Evolutionary conservation across 75 land plant genomes (phyloP), one percentile per base, ranked within the genome.

Genomic region (Cunninghamia lanceolata): DNA sequence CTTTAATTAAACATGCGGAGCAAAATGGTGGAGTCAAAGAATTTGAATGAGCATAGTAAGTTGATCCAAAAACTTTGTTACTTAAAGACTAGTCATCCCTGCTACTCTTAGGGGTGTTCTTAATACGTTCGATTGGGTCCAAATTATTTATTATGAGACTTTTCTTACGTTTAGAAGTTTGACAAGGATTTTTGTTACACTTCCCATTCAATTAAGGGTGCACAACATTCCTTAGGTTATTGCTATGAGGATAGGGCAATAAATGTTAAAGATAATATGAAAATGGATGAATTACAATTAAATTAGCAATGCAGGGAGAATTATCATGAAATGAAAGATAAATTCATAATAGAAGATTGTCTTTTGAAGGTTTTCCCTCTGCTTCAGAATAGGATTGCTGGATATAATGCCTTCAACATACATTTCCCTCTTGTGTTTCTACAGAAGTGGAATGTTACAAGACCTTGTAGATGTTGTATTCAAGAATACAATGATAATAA

Each of bases 91-190:
- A 74, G 93, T 95, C 40, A 90, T 95, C 74, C 97, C 97, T 19
- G 95, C 94, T 84, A 96, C 97, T 77, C 75, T 95, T 21, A 96
- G 97, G 86, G 97, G 97, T 86, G 97, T 95, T 52, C 78, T 95
- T 39, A 91, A 88, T 79, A 92, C 89, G 97, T 95, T 42, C 7
- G 78, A 28, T 15, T 45, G 21, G 42, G 14, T 54, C 13, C 40
- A 40, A 84, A 5, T 84, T 84, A 39, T 38, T n/a, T 32, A 35
- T 82, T 15, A 45, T 47, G 9, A 28, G 54, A 54, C 71, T 17
- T 21, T 9, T 38, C 66, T 54, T 28, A 5, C 85, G 10, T n/a
- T n/a, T n/a, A n/a, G n/a, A n/a, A n/a, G n/a, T n/a, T n/a, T n/a
- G n/a, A n/a, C n/a, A n/a, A n/a, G 25, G 13, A 4, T 83, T 83